phyloP scores from a whole-genome alignment of 2,329 filamentous ascomycete genomes.

The Talaromyces marneffei region DNA sequence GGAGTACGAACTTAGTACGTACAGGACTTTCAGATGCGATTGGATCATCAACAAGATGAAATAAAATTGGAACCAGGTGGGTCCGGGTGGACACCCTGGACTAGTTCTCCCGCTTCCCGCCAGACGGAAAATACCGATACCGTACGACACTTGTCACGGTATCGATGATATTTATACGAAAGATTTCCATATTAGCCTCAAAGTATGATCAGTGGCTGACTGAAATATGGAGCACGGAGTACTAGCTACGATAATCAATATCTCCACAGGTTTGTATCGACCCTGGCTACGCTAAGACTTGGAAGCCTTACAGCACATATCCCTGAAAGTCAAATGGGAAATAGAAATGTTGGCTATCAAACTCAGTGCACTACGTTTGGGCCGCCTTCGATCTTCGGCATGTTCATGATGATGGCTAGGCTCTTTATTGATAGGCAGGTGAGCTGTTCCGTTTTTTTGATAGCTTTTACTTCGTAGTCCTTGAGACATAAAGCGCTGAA shows the following conservation, averaged over 20 bases:
- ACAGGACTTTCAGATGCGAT: neutral
- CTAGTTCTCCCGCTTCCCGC: neutral
- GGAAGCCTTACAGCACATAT: neutral
- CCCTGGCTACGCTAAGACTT: neutral
- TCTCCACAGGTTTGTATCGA: neutral
- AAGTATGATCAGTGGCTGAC: conserved; percentile 3
- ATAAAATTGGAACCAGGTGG: neutral
- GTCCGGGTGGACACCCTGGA: neutral
- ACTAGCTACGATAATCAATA: neutral
- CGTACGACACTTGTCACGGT: neutral
- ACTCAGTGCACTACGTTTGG: neutral
- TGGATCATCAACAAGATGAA: neutral
- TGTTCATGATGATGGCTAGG: neutral
- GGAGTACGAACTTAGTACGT: neutral
- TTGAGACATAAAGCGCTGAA: neutral
- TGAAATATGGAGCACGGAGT: neutral
- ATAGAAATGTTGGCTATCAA: neutral
- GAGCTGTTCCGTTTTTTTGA: neutral
- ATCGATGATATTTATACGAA: neutral
- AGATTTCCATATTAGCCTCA: neutral
- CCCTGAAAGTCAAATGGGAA: neutral
- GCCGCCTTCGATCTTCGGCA: neutral
- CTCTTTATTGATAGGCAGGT: too few species aligned
- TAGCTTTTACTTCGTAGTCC: too few species aligned
- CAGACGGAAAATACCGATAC: neutral